phyloP scores from a whole-genome alignment of 345 rosid genomes.

The Geranium rotundifolium region DNA sequence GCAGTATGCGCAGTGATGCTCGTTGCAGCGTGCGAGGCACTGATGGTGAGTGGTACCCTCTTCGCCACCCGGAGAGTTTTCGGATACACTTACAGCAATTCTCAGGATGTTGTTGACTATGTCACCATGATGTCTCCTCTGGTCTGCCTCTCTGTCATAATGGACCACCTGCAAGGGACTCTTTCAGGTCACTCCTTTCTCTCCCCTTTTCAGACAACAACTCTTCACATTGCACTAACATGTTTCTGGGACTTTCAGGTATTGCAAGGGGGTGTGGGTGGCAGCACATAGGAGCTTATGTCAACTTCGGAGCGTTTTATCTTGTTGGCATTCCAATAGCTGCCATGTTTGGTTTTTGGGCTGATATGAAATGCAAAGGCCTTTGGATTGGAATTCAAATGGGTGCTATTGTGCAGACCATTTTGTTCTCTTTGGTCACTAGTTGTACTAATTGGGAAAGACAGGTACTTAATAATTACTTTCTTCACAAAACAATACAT shows the following conservation, averaged over 20 bases:
- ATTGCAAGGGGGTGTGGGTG: constrained; percentile 83
- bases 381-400: constrained; percentile 68
- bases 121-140: constrained; percentile 67
- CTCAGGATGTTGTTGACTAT: constrained; percentile 52
- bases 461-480: too few relatives aligned
- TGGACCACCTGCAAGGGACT: constrained; percentile 54
- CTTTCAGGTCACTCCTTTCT: constrained; percentile 49
- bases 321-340: constrained; percentile 60
- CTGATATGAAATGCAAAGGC: constrained; percentile 40
- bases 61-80: constrained; percentile 33
- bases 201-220: too few relatives aligned
- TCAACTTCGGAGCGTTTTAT: constrained; percentile 63
- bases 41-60: constrained; percentile 29
- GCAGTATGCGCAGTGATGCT: constrained; percentile 33
- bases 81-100: constrained; percentile 62
- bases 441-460: constrained; percentile 51
- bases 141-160: constrained; percentile 41
- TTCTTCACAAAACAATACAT: too few relatives aligned
- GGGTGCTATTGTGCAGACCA: constrained; percentile 45
- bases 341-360: constrained; percentile 44
- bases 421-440: constrained; percentile 40
- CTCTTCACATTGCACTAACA: too few relatives aligned
- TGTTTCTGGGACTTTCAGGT: constrained; percentile 23
- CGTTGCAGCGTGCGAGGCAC: constrained; percentile 25
- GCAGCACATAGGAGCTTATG: constrained; percentile 70